Conservation (phyloP, 768 basidiomycete genomes). For the Calocera viscosa region DNA sequence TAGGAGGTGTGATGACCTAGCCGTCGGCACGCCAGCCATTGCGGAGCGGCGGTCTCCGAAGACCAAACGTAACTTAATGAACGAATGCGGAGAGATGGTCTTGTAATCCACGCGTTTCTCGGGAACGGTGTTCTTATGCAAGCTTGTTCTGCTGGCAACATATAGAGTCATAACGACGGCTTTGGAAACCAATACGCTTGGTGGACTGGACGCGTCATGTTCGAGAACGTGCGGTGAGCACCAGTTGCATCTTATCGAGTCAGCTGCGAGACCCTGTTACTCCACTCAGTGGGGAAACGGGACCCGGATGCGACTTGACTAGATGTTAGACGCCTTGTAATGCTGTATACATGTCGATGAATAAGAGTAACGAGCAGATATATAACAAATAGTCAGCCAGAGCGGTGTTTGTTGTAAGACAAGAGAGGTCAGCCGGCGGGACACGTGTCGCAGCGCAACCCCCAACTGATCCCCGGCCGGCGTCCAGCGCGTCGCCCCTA, state of each 20-base stretch:
- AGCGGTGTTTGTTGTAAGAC: background rate
- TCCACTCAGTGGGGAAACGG: background rate
- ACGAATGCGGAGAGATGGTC: too few species aligned
- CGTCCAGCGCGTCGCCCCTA: constrained; percentile 3
- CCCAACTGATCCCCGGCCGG: background rate
- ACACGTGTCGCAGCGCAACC: background rate
- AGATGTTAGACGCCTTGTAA: background rate
- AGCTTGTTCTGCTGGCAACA: too few species aligned
- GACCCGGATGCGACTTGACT: background rate
- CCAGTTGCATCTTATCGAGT: background rate
- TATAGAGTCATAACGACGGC: too few species aligned
- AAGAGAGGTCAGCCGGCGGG: background rate
- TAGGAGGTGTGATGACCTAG: too few species aligned
- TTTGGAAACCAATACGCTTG: too few species aligned
- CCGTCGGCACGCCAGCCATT: too few species aligned
- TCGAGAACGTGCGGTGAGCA: too few species aligned
- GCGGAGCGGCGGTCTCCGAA: too few species aligned
- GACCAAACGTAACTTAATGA: too few species aligned
- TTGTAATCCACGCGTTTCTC: too few species aligned
- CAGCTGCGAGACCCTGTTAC: background rate
- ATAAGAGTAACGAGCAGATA: background rate
- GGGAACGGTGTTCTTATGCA: too few species aligned
- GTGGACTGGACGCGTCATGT: too few species aligned
- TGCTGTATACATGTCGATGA: background rate
- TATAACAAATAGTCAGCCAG: background rate